Evolutionary conservation across 2,329 filamentous ascomycete genomes (phyloP).

Genomic region (Pyrenophora tritici-repentis): DNA sequence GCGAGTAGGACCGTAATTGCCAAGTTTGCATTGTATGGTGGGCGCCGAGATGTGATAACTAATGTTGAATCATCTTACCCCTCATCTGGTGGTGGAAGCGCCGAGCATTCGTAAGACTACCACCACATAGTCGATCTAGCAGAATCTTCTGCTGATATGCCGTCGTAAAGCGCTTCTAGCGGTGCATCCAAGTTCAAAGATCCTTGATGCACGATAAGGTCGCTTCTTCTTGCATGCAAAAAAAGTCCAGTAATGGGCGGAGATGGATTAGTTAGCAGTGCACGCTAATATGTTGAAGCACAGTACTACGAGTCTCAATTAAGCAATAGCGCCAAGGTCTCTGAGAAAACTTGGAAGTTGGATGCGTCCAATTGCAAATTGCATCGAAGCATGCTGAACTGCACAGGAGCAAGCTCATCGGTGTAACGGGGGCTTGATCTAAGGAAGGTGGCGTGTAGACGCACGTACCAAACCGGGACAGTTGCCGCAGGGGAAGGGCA

Average conservation of each 20-base stretch:
- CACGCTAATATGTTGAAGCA: background rate
- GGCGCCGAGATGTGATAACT: too few species aligned
- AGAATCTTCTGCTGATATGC: too few species aligned
- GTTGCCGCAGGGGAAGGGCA: background rate
- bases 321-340: background rate
- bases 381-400: background rate
- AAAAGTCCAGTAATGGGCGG: background rate
- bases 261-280: conserved; percentile 3
- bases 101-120: background rate
- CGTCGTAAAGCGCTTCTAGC: too few species aligned
- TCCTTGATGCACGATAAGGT: too few species aligned
- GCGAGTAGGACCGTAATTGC: too few species aligned
- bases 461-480: background rate
- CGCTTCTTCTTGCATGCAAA: background rate
- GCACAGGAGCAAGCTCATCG: background rate
- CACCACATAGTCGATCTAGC: too few species aligned
- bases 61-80: background rate
- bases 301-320: background rate
- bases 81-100: background rate
- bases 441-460: background rate
- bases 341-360: background rate
- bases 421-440: background rate
- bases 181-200: too few species aligned
- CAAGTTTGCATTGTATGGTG: too few species aligned
- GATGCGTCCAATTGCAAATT: background rate